Conservation (phyloP, 805 yeast genomes). For the Cyberlindnera xishuangbannaensis region DNA sequence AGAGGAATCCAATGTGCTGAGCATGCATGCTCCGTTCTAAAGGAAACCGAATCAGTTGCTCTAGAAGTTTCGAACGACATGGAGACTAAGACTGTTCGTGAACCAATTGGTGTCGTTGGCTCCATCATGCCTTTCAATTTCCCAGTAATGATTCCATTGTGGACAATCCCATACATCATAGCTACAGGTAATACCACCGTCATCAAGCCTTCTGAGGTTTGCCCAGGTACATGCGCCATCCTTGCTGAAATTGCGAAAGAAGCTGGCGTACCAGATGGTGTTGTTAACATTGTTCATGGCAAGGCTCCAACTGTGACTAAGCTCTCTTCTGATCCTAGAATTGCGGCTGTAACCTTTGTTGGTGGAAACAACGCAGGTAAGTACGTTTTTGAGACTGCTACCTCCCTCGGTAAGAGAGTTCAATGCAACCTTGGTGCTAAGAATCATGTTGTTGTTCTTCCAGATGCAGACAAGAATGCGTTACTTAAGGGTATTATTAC, state of each 20-base stretch:
- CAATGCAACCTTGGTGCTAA: slow-evolving; percentile 79
- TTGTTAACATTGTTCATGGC: slow-evolving; percentile 68
- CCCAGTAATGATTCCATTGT: slow-evolving; percentile 74
- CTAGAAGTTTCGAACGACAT: slow-evolving; percentile 65
- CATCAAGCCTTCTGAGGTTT: slow-evolving; percentile 66
- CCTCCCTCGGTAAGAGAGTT: slow-evolving; percentile 65
- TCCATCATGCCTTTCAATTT: slow-evolving; percentile 78
- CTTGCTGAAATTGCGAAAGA: slow-evolving; percentile 65
- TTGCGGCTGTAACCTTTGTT: slow-evolving; percentile 72
- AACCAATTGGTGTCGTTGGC: slow-evolving; percentile 70
- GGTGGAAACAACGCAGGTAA: slow-evolving; percentile 78
- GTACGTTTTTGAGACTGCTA: slow-evolving; percentile 62
- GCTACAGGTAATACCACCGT: slow-evolving; percentile 75
- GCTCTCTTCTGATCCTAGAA: slow-evolving; percentile 63
- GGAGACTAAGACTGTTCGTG: slow-evolving; percentile 69
- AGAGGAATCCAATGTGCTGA: slow-evolving; percentile 80
- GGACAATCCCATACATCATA: slow-evolving; percentile 49
- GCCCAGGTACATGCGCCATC: slow-evolving; percentile 76
- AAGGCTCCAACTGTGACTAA: slow-evolving; percentile 67
- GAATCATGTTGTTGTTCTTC: slow-evolving; percentile 67
- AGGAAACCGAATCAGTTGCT: slow-evolving; percentile 56
- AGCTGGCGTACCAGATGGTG: slow-evolving; percentile 76
- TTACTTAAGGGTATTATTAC: slow-evolving; percentile 63
- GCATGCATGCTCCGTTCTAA: slow-evolving; percentile 61
- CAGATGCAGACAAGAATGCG: slow-evolving; percentile 63